These are phyloP conservation scores for Mariannaea sp. DNA, from an alignment of 2,329 filamentous ascomycete genomes.

Conservation along the genomic window DNA sequence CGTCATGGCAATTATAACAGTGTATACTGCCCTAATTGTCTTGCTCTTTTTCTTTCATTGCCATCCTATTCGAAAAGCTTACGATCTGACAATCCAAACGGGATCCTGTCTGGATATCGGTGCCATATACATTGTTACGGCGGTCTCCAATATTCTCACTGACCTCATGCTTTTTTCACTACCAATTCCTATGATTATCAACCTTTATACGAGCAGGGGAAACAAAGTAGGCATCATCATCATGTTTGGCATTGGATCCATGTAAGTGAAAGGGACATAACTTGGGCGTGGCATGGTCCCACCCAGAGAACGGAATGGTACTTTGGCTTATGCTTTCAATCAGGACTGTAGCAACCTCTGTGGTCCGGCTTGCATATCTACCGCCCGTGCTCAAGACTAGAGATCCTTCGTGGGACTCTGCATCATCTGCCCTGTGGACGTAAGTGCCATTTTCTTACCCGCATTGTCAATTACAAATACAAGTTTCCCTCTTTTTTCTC, in stretches of 20 bases:
- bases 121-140: constrained; percentile 55
- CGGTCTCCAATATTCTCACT: constrained; percentile 52
- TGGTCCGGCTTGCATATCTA: constrained; percentile 31
- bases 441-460: no score
- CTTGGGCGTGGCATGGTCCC: no score
- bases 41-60: constrained; percentile 47
- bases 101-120: constrained; percentile 52
- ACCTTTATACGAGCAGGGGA: constrained; percentile 49
- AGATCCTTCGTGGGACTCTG: no score
- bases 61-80: constrained; percentile 40
- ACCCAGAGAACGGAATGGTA: no score
- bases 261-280: constrained; percentile 31
- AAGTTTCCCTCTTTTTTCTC: no score
- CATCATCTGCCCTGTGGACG: no score
- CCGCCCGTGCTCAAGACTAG: no score
- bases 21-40: constrained; percentile 42
- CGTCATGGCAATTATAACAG: constrained; percentile 37
- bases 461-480: no score
- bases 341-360: constrained; percentile 41
- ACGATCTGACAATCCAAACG: constrained; percentile 36
- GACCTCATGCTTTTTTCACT: constrained; percentile 53
- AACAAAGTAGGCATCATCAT: constrained; percentile 51
- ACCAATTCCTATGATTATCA: constrained; percentile 52
- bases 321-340: background rate
- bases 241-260: constrained; percentile 50